These are phyloP conservation scores for Floccularia luteovirens DNA, from an alignment of 768 basidiomycete genomes.

Conservation along the genomic window DNA sequence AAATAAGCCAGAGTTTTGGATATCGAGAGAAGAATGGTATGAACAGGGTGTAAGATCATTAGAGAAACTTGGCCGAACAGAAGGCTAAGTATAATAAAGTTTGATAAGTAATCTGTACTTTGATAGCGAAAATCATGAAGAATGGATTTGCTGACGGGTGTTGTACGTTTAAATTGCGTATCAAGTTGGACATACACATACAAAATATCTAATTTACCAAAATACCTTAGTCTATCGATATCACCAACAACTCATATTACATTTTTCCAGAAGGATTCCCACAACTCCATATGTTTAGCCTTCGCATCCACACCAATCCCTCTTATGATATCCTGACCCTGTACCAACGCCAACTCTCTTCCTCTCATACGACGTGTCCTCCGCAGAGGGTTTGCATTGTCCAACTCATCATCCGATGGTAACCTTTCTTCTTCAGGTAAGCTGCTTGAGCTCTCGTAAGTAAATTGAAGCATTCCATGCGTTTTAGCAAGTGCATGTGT, in stretches of 20 bases:
- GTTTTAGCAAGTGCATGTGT: conserved; percentile 69
- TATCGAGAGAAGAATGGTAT: conserved; percentile 89
- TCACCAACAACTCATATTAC: no score
- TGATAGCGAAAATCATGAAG: background rate
- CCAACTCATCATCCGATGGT: conserved; percentile 73
- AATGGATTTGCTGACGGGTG: background rate
- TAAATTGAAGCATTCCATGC: conserved; percentile 60
- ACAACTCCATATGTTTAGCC: conserved; percentile 27
- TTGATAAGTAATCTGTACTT: background rate
- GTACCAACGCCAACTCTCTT: conserved; percentile 79
- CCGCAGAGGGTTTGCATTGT: conserved; percentile 55
- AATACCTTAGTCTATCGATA: conserved; percentile 2
- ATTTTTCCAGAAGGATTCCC: conserved; percentile 42
- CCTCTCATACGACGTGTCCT: conserved; percentile 70
- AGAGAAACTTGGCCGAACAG: conserved; percentile 79
- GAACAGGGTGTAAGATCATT: conserved; percentile 79
- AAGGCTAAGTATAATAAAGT: conserved; percentile 15
- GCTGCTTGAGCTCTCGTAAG: conserved; percentile 44
- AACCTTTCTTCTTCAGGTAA: conserved; percentile 54
- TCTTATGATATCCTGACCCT: conserved; percentile 64
- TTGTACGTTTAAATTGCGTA: background rate
- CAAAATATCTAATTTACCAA: no score
- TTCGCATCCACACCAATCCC: conserved; percentile 25
- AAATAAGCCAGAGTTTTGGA: conserved; percentile 90
- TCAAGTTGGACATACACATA: no score